Evolutionary conservation across 768 basidiomycete genomes (phyloP), one percentile per base, ranked within the genome.

Genomic region (Lentinula boryana): DNA sequence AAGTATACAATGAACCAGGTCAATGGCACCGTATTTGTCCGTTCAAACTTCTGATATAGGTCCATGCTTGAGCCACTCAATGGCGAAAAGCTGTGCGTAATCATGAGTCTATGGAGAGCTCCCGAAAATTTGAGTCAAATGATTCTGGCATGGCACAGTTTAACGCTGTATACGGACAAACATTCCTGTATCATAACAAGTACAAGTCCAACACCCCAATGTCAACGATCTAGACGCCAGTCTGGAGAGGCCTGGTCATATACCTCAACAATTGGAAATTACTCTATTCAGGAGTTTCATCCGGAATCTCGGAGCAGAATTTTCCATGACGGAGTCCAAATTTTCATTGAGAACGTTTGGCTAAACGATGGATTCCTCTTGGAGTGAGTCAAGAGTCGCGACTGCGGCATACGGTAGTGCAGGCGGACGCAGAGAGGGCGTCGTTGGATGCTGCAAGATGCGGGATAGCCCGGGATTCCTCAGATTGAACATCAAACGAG

Each of bases 401-500:
- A 48, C 46, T 23, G 46, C 46, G 3, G 21, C 12, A 23, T n/a
- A 21, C 18, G 21, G 46, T 12, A 12, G 21, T 21, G n/a, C 21
- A 6, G 21, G 9, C 8, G 46, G 4, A 23, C 1, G 10, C 21
- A 23, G 46, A 48, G 21, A 48, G 21, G 46, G 21, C 13, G 41
- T 43, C 16, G 41, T n/a, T 5, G 41, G 16, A 13, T 43, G 41
- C 21, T n/a, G 44, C 46, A 48, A 48, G 46, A 48, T 23, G 18
- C 21, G 9, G 9, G 64, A 80, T 41, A 48, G 21, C 18, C 46
- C 21, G 21, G 58, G 58, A 48, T 51, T 63, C 10, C 66, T 62
- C 8, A 67, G 61, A 56, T 67, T 67, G 52, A 67, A 58, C 60
- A 65, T 64, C 21, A 66, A 54, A 35, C 67, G 46, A 12, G 65